phyloP scores from a whole-genome alignment of 139 green algal species.

The Chlorella sorokiniana region DNA sequence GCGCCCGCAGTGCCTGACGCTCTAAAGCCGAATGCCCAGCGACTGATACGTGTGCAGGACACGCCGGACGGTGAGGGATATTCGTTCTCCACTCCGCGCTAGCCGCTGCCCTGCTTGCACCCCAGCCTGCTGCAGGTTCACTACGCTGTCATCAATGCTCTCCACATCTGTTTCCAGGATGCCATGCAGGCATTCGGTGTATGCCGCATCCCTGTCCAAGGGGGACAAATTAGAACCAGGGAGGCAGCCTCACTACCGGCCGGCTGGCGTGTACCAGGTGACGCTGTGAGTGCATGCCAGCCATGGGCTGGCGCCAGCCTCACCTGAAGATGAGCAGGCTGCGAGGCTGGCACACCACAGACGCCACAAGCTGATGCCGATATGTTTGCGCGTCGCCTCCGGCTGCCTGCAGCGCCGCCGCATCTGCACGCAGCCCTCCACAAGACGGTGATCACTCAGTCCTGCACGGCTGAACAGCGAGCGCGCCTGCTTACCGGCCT shows the following conservation, averaged over 20 bases:
- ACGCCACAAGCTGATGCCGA: background rate
- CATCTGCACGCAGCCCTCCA: slow-evolving; percentile 17
- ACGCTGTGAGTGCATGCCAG: background rate
- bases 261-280: background rate
- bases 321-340: slow-evolving; percentile 28
- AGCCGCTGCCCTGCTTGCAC: background rate
- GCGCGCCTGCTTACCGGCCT: background rate
- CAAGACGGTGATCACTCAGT: no score
- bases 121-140: background rate
- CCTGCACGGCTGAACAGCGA: no score
- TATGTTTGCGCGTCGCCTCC: background rate
- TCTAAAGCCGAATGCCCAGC: slow-evolving; percentile 20
- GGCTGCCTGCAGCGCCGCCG: slow-evolving; percentile 1
- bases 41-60: slow-evolving; percentile 19
- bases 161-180: slow-evolving; percentile 10
- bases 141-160: slow-evolving; percentile 15
- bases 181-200: slow-evolving; percentile 17
- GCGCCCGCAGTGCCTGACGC: no score
- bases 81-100: slow-evolving; percentile 9
- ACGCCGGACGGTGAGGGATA: slow-evolving; percentile 17
- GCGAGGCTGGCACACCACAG: slow-evolving; percentile 15
- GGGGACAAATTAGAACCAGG: background rate
- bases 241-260: no score
- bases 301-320: background rate
- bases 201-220: slow-evolving; percentile 13